Base-by-base conservation (phyloP, 2,329 filamentous ascomycete species). In the Trichoderma sp. region DNA sequence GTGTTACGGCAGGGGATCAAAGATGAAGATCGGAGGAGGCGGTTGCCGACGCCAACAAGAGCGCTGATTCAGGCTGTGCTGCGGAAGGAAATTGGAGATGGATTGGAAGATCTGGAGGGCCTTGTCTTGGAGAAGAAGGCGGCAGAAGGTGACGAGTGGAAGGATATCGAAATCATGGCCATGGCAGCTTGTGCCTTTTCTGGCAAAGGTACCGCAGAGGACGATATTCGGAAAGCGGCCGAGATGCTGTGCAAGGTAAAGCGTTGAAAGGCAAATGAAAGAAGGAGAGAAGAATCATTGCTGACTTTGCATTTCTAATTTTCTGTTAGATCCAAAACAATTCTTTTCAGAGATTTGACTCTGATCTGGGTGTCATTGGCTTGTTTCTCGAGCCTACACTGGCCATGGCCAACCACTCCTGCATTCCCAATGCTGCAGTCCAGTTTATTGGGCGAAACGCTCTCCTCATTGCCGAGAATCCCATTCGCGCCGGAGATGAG, bases 361-460 rank as follows among this genome's bases (percentile, higher is more conserved):
- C 79, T 2, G 86, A 89, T 72, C 76, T 85, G 8, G 84, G 82
- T 1, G 80, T 85, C 67, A 80, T 83, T 1, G 87, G 87, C 29
- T 79, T 88, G 35, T 89, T 87, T 71, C 78, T 90, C 47, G 85
- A 89, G 71, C 81, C 85, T 0, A 82, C 77, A 4, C 79, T 89
- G 53, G 85, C 87, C 69, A 88, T 89, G 83, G 82, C 83, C 27
- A 90, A 91, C 71, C 88, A 91, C 75, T 88, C 87, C 0, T 91
- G 88, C 71, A 75, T 84, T 2, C 88, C 88, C 4, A 90, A 89
- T 72, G 86, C 88, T 1, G 80, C 84, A 59, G 85, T 90, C 19
- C 82, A 84, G 55, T 89, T 89, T 64, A 73, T 83, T 49, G 85
- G 85, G 4, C 81, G 87, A 6, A 81, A 77, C 4, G 84, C 86